phyloP scores from a whole-genome alignment of 305 asterid species.

The Coffea humblotiana region DNA sequence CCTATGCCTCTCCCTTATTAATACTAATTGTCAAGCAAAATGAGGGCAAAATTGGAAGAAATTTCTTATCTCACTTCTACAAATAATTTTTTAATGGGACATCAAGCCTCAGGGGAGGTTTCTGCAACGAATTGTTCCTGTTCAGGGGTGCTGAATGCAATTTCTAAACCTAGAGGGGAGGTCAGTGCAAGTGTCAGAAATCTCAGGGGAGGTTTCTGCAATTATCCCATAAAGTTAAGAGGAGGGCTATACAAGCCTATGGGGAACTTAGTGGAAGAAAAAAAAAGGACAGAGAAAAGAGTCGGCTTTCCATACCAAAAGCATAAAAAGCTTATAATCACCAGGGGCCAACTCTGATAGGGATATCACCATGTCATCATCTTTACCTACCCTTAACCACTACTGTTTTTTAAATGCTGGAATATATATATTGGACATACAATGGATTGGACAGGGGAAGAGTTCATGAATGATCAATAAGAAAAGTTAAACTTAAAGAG shows the following conservation, averaged over 20 bases:
- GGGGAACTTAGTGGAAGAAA: conserved; percentile 9
- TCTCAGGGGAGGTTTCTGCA: no score
- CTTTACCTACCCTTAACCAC: conserved; percentile 78
- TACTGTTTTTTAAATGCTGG: conserved; percentile 8
- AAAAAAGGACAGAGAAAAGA: conserved; percentile 13
- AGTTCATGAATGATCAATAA: neutral
- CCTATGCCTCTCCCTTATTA: no score
- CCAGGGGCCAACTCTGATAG: conserved; percentile 46
- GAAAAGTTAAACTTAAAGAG: neutral
- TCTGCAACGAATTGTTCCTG: no score
- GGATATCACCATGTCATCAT: conserved; percentile 53
- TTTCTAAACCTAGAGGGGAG: no score
- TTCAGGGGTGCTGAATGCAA: no score
- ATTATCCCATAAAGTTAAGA: conserved; percentile 40
- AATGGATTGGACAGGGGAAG: neutral
- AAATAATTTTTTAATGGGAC: no score
- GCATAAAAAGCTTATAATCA: conserved; percentile 38
- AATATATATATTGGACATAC: neutral
- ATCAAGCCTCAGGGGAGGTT: no score
- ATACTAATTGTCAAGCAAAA: no score
- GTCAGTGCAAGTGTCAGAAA: no score
- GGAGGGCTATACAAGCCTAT: conserved; percentile 2
- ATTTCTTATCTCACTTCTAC: no score
- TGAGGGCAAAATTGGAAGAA: no score
- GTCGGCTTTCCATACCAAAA: conserved; percentile 34